These are phyloP conservation scores for Colletotrichum nymphaeae DNA, from an alignment of 2,329 filamentous ascomycete species.

Conservation along the genomic window DNA sequence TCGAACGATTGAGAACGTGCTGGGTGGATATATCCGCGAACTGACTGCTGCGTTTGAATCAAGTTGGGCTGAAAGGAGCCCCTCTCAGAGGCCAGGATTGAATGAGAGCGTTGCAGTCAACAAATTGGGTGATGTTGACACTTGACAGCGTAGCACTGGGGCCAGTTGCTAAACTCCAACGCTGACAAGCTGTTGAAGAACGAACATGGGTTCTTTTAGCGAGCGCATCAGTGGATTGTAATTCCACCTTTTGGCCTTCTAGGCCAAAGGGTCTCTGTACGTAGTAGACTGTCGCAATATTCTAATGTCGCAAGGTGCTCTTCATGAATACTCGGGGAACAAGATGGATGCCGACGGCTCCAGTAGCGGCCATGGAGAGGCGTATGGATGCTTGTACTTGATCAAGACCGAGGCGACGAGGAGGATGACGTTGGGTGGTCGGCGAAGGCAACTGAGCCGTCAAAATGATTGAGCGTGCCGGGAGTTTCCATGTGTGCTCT, in stretches of 20 bases:
- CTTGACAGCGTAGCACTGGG: constrained; percentile 8
- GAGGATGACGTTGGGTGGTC: background rate
- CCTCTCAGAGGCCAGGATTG: background rate
- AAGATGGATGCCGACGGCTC: background rate
- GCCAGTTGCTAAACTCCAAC: background rate
- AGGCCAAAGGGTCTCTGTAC: background rate
- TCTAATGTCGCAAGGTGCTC: background rate
- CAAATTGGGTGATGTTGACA: constrained; percentile 9
- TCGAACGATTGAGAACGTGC: constrained; percentile 2
- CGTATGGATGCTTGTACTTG: background rate
- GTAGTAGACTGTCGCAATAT: too few species aligned
- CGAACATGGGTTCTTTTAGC: constrained; percentile 13
- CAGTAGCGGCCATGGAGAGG: background rate
- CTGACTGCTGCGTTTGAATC: background rate
- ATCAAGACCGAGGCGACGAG: background rate
- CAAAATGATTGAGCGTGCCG: constrained; percentile 1
- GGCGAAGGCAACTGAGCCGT: background rate
- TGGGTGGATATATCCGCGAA: background rate
- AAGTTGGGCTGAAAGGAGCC: background rate
- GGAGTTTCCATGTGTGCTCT: background rate
- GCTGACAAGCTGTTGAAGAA: background rate
- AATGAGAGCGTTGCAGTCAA: constrained; percentile 13
- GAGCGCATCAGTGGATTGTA: constrained; percentile 25
- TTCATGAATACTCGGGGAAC: background rate
- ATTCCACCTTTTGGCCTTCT: background rate